Conservation (phyloP, 306 rosid species). For the Arachis hypogaea region DNA sequence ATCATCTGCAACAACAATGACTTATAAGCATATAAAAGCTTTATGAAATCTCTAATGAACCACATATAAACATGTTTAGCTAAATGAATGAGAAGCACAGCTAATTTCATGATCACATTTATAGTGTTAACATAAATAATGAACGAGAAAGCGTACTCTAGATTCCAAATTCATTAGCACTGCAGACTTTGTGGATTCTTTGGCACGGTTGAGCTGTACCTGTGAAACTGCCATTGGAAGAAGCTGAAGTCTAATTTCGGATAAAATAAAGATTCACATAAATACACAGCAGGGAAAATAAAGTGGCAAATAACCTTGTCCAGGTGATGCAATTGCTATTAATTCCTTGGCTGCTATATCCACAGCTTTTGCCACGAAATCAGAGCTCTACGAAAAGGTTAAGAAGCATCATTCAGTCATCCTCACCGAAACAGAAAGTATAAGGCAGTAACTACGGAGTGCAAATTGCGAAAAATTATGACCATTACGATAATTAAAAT, state of each 20-base stretch:
- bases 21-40: background rate
- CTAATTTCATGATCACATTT: background rate
- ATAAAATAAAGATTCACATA: background rate
- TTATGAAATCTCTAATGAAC: constrained; percentile 5
- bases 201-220: constrained; percentile 77
- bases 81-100: background rate
- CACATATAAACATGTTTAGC: background rate
- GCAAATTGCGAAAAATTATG: constrained; percentile 2
- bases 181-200: constrained; percentile 75
- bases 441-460: background rate
- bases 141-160: constrained; percentile 55
- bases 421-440: constrained; percentile 3
- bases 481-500: background rate
- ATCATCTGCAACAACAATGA: constrained; percentile 55
- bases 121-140: background rate
- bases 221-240: constrained; percentile 57
- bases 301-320: constrained; percentile 57
- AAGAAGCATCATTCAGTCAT: background rate
- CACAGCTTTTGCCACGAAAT: constrained; percentile 63
- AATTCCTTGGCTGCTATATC: constrained; percentile 71
- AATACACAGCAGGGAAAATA: background rate
- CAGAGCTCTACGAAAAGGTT: constrained; percentile 54
- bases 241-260: constrained; percentile 8
- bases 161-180: constrained; percentile 85
- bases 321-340: constrained; percentile 70